Conservation (phyloP, 2,329 filamentous ascomycete genomes). For the Epichloe coenophiala region DNA sequence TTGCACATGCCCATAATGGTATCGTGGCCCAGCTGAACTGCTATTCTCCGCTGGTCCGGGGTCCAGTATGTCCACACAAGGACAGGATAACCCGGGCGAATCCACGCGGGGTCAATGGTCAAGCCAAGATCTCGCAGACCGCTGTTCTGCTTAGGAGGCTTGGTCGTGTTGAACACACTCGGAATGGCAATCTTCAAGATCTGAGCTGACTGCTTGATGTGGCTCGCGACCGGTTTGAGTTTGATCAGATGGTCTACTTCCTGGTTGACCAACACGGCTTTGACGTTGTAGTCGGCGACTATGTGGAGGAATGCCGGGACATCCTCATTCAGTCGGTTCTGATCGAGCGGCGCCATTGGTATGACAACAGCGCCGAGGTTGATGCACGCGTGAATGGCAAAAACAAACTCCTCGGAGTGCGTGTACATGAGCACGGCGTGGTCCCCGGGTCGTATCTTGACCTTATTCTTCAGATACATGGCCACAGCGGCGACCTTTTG, state of each 20-base stretch:
- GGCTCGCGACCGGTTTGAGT: conserved; percentile 79
- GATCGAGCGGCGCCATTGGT: conserved; percentile 85
- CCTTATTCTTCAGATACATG: conserved; percentile 91
- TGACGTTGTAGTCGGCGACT: conserved; percentile 79
- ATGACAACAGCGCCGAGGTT: conserved; percentile 79
- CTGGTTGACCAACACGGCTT: conserved; percentile 83
- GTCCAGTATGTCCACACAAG: conserved; percentile 99
- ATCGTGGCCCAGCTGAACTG: conserved; percentile 86
- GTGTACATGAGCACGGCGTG: conserved; percentile 97
- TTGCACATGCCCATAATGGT: conserved; percentile 98
- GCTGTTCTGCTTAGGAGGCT: conserved; percentile 85
- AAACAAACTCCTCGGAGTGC: conserved; percentile 95
- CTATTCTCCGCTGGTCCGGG: conserved; percentile 85
- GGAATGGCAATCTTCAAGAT: conserved; percentile 80
- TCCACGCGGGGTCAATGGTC: conserved; percentile 81
- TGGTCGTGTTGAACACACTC: conserved; percentile 79
- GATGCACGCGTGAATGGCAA: conserved; percentile 87
- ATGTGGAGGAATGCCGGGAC: conserved; percentile 89
- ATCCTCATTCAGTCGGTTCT: conserved; percentile 87
- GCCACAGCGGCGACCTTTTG: conserved; percentile 86
- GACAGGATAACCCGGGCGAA: conserved; percentile 72
- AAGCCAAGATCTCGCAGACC: conserved; percentile 82
- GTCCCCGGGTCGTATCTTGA: conserved; percentile 76
- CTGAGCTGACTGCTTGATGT: conserved; percentile 91
- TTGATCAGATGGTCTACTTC: conserved; percentile 93